Evolutionary conservation across 176 grass and related monocot genomes (phyloP).

Genomic region (Oryza officinalis): DNA sequence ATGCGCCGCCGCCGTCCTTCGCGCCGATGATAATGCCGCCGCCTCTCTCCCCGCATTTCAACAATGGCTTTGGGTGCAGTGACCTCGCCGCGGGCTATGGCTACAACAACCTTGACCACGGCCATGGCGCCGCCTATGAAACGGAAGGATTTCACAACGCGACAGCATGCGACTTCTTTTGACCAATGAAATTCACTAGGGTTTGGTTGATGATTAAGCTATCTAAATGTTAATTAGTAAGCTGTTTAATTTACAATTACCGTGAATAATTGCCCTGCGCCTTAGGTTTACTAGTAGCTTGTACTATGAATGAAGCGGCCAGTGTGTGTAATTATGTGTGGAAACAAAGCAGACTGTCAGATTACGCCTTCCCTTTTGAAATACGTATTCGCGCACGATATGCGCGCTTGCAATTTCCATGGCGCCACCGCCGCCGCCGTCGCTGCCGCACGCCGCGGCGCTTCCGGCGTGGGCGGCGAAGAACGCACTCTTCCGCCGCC

Average conservation of each 20-base stretch:
- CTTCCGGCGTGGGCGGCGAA: conserved; percentile 43
- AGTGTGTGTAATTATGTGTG: too few relatives aligned
- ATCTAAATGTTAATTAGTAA: conserved; percentile 12
- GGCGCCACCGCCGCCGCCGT: background rate
- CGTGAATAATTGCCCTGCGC: background rate
- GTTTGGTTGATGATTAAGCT: background rate
- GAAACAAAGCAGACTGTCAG: too few relatives aligned
- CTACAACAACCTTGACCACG: background rate
- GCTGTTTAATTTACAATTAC: background rate
- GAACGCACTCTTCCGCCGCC: conserved; percentile 55
- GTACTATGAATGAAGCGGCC: too few relatives aligned
- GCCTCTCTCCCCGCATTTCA: background rate
- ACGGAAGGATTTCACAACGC: background rate
- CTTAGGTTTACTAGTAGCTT: background rate
- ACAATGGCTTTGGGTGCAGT: background rate
- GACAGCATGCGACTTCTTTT: conserved; percentile 25
- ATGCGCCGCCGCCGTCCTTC: background rate
- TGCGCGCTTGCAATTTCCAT: background rate
- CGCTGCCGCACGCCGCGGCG: background rate
- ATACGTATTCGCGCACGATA: background rate
- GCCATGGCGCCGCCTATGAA: conserved; percentile 11
- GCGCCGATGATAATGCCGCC: background rate
- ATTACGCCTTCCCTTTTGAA: background rate
- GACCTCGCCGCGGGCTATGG: background rate
- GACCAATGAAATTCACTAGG: background rate